phyloP scores from a whole-genome alignment of 108 stramenopile genomes.

The Skeletonema costatum region DNA sequence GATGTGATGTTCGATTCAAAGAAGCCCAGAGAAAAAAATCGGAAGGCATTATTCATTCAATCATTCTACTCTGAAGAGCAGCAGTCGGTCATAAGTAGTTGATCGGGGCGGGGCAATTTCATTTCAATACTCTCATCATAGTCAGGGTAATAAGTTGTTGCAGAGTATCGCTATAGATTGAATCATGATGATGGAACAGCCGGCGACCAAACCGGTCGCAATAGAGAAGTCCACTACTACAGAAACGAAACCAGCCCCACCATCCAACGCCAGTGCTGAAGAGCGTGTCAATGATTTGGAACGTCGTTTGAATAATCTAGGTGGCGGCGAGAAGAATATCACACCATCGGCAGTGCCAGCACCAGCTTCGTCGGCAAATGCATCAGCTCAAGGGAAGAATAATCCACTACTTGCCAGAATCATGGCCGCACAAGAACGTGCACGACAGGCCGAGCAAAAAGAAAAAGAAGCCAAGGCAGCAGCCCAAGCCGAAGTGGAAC shows the following conservation, averaged over 20 bases:
- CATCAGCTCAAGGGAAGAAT: constrained; percentile 47
- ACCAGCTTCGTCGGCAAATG: constrained; percentile 16
- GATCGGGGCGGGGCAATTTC: neutral
- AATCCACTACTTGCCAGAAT: constrained; percentile 79
- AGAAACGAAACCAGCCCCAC: neutral
- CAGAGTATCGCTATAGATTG: neutral
- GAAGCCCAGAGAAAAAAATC: no score
- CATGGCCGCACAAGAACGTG: constrained; percentile 84
- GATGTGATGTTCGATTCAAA: no score
- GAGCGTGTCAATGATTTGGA: constrained; percentile 69
- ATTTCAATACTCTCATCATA: no score
- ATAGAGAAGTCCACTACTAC: neutral
- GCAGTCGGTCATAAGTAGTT: neutral
- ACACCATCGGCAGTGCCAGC: constrained; percentile 19
- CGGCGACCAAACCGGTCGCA: constrained; percentile 5
- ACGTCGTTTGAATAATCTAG: constrained; percentile 61
- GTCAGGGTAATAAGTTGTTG: no score
- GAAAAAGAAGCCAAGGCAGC: constrained; percentile 30
- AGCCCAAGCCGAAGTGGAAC: constrained; percentile 29
- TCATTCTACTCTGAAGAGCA: no score
- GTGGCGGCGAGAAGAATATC: constrained; percentile 2
- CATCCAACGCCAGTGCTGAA: constrained; percentile 18
- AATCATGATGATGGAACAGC: constrained; percentile 52
- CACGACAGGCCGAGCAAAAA: constrained; percentile 48
- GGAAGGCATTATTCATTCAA: no score